Conservation (phyloP, 306 rosid genomes). For the Lathyrus sativus region DNA sequence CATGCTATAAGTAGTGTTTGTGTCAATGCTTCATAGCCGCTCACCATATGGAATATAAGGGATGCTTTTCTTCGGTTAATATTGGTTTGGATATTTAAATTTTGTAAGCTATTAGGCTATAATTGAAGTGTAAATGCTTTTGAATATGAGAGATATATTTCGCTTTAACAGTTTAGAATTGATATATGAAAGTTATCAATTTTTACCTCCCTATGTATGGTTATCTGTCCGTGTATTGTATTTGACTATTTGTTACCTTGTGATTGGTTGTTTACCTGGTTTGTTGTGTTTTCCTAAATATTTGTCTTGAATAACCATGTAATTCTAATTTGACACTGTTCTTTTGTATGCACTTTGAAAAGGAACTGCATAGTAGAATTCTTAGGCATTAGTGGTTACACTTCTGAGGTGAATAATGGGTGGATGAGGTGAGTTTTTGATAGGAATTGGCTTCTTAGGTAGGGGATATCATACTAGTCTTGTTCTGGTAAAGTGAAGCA, state of each 20-base stretch:
- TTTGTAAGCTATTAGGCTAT: conserved; percentile 2
- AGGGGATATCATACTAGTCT: background rate
- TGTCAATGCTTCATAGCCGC: background rate
- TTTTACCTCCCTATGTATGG: background rate
- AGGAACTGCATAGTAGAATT: conserved; percentile 29
- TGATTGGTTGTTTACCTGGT: background rate
- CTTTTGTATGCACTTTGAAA: background rate
- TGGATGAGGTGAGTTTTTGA: conserved; percentile 9
- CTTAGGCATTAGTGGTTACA: background rate
- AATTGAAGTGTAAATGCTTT: background rate
- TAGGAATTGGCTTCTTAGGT: background rate
- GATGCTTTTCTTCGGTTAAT: background rate
- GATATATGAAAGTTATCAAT: background rate
- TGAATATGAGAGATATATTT: background rate
- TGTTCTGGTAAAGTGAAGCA: background rate
- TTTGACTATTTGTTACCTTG: background rate
- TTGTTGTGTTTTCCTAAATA: background rate
- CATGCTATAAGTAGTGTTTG: background rate
- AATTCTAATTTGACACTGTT: background rate
- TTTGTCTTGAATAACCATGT: background rate
- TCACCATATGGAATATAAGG: background rate
- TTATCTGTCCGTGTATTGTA: background rate
- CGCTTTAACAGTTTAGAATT: background rate
- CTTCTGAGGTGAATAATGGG: conserved; percentile 3
- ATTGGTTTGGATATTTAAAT: background rate